Evolutionary conservation across 2,329 filamentous ascomycete genomes (phyloP).

Genomic region (Aspergillus sojae): DNA sequence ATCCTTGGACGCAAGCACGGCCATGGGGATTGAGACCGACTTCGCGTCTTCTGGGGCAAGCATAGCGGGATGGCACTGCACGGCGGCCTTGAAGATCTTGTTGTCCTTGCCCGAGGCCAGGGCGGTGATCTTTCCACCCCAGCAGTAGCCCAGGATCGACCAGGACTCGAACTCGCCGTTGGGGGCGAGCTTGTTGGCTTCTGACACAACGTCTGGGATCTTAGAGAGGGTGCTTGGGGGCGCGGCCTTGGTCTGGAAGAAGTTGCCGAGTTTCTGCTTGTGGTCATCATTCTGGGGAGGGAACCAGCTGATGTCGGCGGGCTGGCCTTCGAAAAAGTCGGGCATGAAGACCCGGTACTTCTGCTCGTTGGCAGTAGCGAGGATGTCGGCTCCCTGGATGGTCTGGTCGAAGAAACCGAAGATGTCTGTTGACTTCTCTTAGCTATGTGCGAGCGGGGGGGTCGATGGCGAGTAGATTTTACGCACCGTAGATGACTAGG

Average conservation of each 20-base stretch:
- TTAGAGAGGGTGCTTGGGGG: constrained; percentile 60
- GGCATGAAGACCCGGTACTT: constrained; percentile 88
- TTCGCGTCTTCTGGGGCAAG: constrained; percentile 61
- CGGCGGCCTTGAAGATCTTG: constrained; percentile 58
- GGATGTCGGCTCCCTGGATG: constrained; percentile 65
- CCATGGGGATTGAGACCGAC: constrained; percentile 58
- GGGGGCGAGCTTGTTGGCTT: constrained; percentile 52
- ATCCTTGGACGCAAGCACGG: constrained; percentile 60
- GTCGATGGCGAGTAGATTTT: background rate
- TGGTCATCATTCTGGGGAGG: constrained; percentile 64
- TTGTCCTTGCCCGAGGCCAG: constrained; percentile 55
- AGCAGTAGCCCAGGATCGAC: constrained; percentile 65
- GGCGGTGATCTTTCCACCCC: constrained; percentile 61
- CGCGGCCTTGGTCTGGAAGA: constrained; percentile 60
- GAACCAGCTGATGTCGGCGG: constrained; percentile 64
- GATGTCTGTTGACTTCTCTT: constrained; percentile 51
- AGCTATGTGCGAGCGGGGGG: background rate
- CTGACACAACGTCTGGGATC: constrained; percentile 58
- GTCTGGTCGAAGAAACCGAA: constrained; percentile 68
- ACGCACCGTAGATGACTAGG: constrained; percentile 56
- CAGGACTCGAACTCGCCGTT: constrained; percentile 53
- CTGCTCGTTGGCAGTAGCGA: constrained; percentile 60
- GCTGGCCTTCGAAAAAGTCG: constrained; percentile 83
- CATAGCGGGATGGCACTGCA: constrained; percentile 62
- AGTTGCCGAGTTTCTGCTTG: constrained; percentile 60